These are phyloP conservation scores for Telfairia occidentalis DNA, from an alignment of 331 rosid species.

Conservation along the genomic window DNA sequence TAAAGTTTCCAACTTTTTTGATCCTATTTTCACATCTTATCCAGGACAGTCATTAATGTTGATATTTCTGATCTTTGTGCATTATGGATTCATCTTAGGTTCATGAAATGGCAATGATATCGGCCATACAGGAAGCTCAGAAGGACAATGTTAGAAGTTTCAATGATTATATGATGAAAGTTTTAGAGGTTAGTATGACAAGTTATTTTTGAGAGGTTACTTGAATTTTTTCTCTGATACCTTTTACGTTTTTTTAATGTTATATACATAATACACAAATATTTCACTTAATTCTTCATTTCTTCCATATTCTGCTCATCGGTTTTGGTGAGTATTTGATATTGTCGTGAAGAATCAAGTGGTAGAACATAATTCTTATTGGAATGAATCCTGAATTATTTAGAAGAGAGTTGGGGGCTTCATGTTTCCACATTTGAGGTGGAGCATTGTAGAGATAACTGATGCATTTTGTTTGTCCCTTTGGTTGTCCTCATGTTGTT, in stretches of 20 bases:
- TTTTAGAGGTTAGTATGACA: constrained; percentile 70
- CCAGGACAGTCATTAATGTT: constrained; percentile 7
- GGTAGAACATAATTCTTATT: neutral
- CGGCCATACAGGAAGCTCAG: constrained; percentile 95
- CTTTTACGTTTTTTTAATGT: neutral
- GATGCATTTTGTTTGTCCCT: neutral
- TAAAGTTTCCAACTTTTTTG: neutral
- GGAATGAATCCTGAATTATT: neutral
- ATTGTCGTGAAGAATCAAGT: neutral
- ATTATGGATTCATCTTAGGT: constrained; percentile 32
- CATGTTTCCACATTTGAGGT: neutral
- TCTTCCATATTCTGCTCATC: neutral
- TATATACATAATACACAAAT: neutral
- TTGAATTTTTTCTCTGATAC: neutral
- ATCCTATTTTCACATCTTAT: neutral
- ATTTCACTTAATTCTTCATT: neutral
- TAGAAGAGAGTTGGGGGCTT: neutral
- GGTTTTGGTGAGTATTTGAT: neutral
- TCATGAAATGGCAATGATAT: constrained; percentile 97
- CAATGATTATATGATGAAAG: constrained; percentile 86
- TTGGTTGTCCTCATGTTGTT: neutral
- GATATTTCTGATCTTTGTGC: constrained; percentile 1
- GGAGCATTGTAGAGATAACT: neutral
- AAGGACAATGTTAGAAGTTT: constrained; percentile 90
- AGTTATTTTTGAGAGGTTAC: constrained; percentile 1